phyloP scores from a whole-genome alignment of 139 green algal species.

The Parachlorella kessleri region DNA sequence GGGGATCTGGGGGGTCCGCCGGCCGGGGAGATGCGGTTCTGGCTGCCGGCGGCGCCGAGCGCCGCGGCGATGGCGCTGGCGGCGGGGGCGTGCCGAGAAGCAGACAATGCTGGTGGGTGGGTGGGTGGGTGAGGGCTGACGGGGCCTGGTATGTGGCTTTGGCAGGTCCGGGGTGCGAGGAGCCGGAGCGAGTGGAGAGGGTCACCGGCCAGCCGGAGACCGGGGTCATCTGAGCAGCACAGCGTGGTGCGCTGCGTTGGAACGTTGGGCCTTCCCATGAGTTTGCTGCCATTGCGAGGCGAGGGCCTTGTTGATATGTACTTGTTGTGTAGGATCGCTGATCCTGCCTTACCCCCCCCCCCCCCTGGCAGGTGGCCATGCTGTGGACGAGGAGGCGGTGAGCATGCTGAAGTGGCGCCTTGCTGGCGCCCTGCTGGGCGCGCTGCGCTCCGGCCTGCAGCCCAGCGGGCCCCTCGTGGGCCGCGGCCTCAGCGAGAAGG shows the following conservation, averaged over 20 bases:
- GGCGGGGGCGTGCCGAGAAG: slow-evolving; percentile 55
- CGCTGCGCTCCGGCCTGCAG: slow-evolving; percentile 23
- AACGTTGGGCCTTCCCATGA: no score
- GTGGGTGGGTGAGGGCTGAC: no score
- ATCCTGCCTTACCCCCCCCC: neutral
- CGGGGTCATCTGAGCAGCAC: no score
- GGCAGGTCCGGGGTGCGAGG: no score
- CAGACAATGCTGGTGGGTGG: slow-evolving; percentile 53
- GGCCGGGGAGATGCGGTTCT: slow-evolving; percentile 82
- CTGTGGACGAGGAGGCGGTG: slow-evolving; percentile 57
- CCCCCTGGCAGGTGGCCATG: slow-evolving; percentile 61
- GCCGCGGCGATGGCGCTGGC: slow-evolving; percentile 54
- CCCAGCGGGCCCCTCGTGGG: neutral
- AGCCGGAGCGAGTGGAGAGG: no score
- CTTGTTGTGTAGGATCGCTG: no score
- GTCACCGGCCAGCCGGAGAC: no score
- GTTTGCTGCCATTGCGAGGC: no score
- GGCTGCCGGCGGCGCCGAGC: slow-evolving; percentile 75
- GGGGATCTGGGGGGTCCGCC: neutral
- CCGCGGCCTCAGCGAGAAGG: slow-evolving; percentile 75
- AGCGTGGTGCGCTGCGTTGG: no score
- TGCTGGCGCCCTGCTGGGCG: slow-evolving; percentile 30
- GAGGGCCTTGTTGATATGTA: no score
- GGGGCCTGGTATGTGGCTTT: no score
- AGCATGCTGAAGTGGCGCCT: slow-evolving; percentile 81